Conservation (phyloP, 192 early-diverging fungal species). For the Chytriomyces sp. region DNA sequence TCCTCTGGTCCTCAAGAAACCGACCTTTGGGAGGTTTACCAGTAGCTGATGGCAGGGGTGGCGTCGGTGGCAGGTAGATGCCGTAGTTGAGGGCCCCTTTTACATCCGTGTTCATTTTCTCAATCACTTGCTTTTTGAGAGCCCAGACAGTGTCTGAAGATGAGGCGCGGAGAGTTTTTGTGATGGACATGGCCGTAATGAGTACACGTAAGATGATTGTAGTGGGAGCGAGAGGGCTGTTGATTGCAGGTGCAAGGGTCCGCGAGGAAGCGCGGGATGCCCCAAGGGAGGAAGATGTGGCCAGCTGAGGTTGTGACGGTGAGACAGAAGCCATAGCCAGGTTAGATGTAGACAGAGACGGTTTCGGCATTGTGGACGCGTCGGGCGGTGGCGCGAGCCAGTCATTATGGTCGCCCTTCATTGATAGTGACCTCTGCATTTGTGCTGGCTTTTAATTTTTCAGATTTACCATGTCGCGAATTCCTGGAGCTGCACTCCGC, state of each 20-base stretch:
- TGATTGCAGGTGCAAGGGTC: not conserved
- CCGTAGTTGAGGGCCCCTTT: constrained; percentile 57
- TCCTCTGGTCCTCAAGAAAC: constrained; percentile 56
- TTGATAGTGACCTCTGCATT: not conserved
- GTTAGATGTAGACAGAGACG: not conserved
- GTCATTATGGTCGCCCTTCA: not conserved
- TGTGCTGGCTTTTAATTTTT: not conserved
- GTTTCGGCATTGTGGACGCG: not conserved
- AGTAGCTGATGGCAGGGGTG: not conserved
- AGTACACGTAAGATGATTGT: constrained; percentile 50
- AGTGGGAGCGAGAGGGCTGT: constrained; percentile 10
- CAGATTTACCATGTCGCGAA: not conserved
- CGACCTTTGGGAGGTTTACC: constrained; percentile 43
- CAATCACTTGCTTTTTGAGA: constrained; percentile 54
- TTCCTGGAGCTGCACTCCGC: not conserved
- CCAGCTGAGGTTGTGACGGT: too few relatives aligned
- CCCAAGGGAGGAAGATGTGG: too few relatives aligned
- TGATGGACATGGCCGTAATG: constrained; percentile 45
- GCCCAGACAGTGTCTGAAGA: constrained; percentile 50
- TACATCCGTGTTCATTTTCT: constrained; percentile 54
- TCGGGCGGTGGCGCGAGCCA: not conserved
- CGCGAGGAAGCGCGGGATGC: not conserved
- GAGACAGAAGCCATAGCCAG: not conserved
- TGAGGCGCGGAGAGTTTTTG: constrained; percentile 48
- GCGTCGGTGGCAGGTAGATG: constrained; percentile 44